Base-by-base conservation (phyloP, 2,329 filamentous ascomycete species). In the Verticillium nonalfalfae region DNA sequence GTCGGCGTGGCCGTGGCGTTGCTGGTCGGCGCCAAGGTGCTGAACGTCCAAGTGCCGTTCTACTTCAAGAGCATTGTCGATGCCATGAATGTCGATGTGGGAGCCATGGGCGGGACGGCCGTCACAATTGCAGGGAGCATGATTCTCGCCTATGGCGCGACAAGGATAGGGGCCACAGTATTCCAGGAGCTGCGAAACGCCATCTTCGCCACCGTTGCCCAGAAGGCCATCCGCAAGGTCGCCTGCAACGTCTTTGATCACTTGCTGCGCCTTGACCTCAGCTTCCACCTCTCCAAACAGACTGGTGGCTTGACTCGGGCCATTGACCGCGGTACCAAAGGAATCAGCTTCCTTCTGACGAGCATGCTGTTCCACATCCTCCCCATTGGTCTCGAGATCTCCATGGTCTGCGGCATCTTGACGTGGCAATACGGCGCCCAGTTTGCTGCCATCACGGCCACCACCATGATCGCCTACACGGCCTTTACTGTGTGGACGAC, bases 1-100 rank as follows among this genome's bases (percentile, higher is more conserved):
- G 95, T 99, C 38, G 85, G 90, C 11, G 78, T 96, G 57, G 93
- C 94, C n/a, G 83, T 99, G 3, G 86, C 83, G 7, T 78, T 99
- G 65, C 82, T 99, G 40, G 78, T 99, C 26, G 91, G 93, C 62
- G 92, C 93, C 72, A 99, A 99, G 82, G 86, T 96, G 57, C 81
- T 99, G 70, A 99, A 98, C 74, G 95, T 99, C 15, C 93, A 99
- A 78, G 92, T 99, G 56, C 95, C 95, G 0, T 99, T 99, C 73
- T 99, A 97, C 81, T 99, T 99, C 81, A 98, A 98, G 81, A 93
- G 80, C 75, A 98, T 99, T 66, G 91, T 99, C 52, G 96, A 99
- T 75, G 88, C 91, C 21, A 97, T 99, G 92, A 99, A 99, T 74
- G 85, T 99, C 67, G 95, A 99, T 74, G 88, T 97, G 72, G 84